A percentile compares a stretch with the other conserved stretches of the same genome.
Conservation (phyloP, 1,284 basidiomycete species). For the Pseudozyma tsukubaensis region DNA sequence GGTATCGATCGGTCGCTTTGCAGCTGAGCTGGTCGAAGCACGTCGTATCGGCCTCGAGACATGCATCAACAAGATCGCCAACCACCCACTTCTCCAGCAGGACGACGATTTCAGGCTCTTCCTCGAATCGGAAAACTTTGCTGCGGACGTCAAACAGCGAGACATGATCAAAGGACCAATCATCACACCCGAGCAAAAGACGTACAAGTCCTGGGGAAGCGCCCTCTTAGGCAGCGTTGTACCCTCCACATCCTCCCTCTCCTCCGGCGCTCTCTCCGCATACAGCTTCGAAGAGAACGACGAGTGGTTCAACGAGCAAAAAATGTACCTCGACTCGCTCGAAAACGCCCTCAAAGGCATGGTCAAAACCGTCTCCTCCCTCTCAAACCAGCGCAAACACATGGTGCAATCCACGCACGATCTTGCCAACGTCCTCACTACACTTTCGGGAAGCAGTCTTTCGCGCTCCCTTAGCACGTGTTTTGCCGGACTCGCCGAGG, state of each 20-base stretch:
- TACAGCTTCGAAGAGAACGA: conserved; percentile 91
- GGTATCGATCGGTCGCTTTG: conserved; percentile 77
- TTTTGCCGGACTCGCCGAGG: conserved; percentile 67
- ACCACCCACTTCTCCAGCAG: conserved; percentile 69
- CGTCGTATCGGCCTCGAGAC: conserved; percentile 69
- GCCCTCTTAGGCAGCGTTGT: conserved; percentile 40
- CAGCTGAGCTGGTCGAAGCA: conserved; percentile 70
- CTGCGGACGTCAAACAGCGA: conserved; percentile 75
- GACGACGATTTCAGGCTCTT: conserved; percentile 71
- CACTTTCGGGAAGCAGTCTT: conserved; percentile 67
- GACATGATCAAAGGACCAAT: conserved; percentile 68
- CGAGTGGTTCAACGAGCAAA: conserved; percentile 96
- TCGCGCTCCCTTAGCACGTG: conserved; percentile 67
- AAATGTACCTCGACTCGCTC: conserved; percentile 84
- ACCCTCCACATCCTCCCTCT: conserved; percentile 49
- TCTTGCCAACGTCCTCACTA: conserved; percentile 63
- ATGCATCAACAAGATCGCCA: conserved; percentile 70
- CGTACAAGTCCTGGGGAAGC: conserved; percentile 57
- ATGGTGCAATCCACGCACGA: conserved; percentile 60
- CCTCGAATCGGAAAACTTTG: conserved; percentile 70
- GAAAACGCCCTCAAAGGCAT: conserved; percentile 88
- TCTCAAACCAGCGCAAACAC: conserved; percentile 81
- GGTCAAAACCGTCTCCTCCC: conserved; percentile 83
- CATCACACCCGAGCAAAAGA: conserved; percentile 66
- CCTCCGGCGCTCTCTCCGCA: conserved; percentile 70